Evolutionary conservation across 164 flowering plant genomes (phyloP).

Genomic region (Akebia trifoliata): DNA sequence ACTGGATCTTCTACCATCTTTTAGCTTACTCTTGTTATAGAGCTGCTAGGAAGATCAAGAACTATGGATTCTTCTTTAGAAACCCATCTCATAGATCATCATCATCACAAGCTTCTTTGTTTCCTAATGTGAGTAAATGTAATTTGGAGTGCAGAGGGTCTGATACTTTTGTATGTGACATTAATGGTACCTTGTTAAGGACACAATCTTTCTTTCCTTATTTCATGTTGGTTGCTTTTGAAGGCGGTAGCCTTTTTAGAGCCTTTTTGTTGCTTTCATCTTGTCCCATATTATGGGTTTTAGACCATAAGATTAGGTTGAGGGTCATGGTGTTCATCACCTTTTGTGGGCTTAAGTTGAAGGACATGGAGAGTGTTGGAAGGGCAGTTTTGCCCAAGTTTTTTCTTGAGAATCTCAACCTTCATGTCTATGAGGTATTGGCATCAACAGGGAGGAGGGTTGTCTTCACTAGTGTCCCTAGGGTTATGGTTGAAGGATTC

Average conservation of each 20-base stretch:
- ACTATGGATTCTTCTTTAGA: slow-evolving; percentile 25
- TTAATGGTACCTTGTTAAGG: slow-evolving; percentile 44
- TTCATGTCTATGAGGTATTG: slow-evolving; percentile 45
- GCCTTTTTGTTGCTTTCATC: slow-evolving; percentile 54
- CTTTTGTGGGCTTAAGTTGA: slow-evolving; percentile 61
- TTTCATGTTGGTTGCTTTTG: slow-evolving; percentile 89
- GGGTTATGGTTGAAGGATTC: slow-evolving; percentile 81
- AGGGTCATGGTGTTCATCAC: slow-evolving; percentile 63
- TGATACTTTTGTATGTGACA: slow-evolving; percentile 53
- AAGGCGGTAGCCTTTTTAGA: slow-evolving; percentile 71
- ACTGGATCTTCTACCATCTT: slow-evolving; percentile 54
- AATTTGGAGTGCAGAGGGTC: slow-evolving; percentile 20
- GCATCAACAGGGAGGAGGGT: slow-evolving; percentile 34
- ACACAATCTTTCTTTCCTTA: slow-evolving; percentile 67
- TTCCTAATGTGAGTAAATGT: slow-evolving; percentile 43
- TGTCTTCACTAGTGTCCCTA: slow-evolving; percentile 61
- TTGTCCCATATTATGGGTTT: slow-evolving; percentile 38
- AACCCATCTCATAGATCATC: slow-evolving; percentile 26
- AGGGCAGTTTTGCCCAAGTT: slow-evolving; percentile 87
- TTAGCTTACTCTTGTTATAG: slow-evolving; percentile 45
- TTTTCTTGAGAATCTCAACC: slow-evolving; percentile 58
- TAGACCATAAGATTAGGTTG: slow-evolving; percentile 36
- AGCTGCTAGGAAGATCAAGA: slow-evolving; percentile 51
- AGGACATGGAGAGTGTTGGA: slow-evolving; percentile 48
- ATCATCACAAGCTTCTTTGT: slow-evolving; percentile 16